These are phyloP conservation scores for Aspergillus terreus DNA, from an alignment of 2,329 filamentous ascomycete species.

Conservation along the genomic window DNA sequence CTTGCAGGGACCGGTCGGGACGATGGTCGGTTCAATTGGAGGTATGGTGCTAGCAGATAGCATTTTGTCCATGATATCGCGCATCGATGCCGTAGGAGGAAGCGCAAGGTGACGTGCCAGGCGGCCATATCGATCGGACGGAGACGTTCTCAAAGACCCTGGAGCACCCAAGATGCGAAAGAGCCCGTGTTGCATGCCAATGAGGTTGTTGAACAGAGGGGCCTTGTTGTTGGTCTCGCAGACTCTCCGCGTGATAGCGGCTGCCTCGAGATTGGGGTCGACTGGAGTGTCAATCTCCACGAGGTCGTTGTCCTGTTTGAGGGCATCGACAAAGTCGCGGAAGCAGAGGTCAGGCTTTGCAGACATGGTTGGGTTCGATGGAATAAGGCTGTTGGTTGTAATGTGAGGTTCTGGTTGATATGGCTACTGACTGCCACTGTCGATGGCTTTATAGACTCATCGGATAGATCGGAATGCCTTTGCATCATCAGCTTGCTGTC, in stretches of 20 bases:
- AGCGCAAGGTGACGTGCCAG: constrained; percentile 43
- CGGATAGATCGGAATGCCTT: background rate
- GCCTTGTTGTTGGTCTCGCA: constrained; percentile 47
- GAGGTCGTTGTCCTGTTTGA: constrained; percentile 43
- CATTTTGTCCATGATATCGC: constrained; percentile 44
- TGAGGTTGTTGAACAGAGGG: constrained; percentile 52
- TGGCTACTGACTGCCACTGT: background rate
- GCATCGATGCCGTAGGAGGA: constrained; percentile 33
- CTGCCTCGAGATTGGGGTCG: constrained; percentile 46
- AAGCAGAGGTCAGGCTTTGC: constrained; percentile 37
- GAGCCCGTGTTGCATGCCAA: constrained; percentile 44
- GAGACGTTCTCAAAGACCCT: constrained; percentile 33
- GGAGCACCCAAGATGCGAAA: constrained; percentile 49
- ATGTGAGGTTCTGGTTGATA: background rate
- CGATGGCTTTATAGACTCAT: background rate
- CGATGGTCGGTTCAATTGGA: constrained; percentile 31
- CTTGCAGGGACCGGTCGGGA: constrained; percentile 43
- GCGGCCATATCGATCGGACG: constrained; percentile 37
- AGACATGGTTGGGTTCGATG: background rate
- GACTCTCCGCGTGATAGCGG: constrained; percentile 46
- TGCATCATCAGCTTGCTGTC: background rate
- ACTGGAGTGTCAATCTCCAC: constrained; percentile 41
- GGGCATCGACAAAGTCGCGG: constrained; percentile 44
- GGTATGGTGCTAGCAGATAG: constrained; percentile 28
- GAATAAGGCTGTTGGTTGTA: background rate